Evolutionary conservation across 257 asterid genomes (phyloP), one percentile per base, ranked within the genome.

Genomic region (Phtheirospermum japonicum): DNA sequence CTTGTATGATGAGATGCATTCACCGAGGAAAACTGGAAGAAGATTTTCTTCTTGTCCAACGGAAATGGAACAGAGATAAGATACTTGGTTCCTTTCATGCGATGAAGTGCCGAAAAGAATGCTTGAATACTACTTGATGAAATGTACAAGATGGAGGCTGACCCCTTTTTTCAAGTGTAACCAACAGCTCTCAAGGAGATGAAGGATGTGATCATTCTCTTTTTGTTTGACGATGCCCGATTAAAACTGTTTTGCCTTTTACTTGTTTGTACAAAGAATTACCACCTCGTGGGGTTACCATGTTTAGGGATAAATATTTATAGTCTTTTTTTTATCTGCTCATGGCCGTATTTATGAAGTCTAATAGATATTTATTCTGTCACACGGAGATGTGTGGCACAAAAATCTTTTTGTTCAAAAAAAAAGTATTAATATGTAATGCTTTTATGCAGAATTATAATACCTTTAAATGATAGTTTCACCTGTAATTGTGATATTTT

Each of bases 1-100:
- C 76, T 93, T 53, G 90, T 84, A 69, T 75, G 76, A 16, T 77
- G 76, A 1, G 99, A 83, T 5, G 75, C 91, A n/a, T 93, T 93
- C 77, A 37, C 99, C 0, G 96, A 87, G 67, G 94, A 85, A 48
- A 84, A 75, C 83, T 93, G 99, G 99, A 93, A 89, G 85, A 93
- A 93, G 82, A 89, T 93, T 18, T 93, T 80, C 78, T 89, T 69
- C 75, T 81, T 89, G 64, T 80, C 96, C 23, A 81, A 89, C 75
- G 99, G 99, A 71, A 93, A 89, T 56, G 99, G 99, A 28, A 67
- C 93, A n/a, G 99, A 89, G 87, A 85, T 93, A 82, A 80, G 99
- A 67, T 70, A 77, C 79, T 66, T 87, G 57, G 83, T 77, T 68
- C 99, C 97, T 12, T 89, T 79, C 80, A 89, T 93, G 97, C 81